Conservation (phyloP, 2,329 filamentous ascomycete species). For the Thielaviopsis punctulata region DNA sequence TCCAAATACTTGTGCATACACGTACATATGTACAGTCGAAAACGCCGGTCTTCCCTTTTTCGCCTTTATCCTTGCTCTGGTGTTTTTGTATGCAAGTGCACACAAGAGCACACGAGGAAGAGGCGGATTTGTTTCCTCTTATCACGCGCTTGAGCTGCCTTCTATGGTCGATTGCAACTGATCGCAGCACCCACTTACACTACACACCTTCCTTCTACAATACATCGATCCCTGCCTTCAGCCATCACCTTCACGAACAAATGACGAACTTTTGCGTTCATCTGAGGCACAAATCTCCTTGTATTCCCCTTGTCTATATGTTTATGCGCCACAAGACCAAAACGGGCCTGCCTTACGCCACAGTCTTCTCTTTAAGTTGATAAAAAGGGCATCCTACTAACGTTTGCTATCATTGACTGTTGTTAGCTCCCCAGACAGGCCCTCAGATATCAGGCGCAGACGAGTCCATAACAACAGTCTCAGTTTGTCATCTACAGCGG, state of each 20-base stretch:
- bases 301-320: background rate
- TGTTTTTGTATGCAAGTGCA: background rate
- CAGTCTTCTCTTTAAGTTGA: background rate
- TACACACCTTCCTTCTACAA: background rate
- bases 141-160: background rate
- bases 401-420: slow-evolving; percentile 13
- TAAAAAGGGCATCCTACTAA: background rate
- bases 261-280: background rate
- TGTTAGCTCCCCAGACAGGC: slow-evolving; percentile 38
- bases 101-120: background rate
- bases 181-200: background rate
- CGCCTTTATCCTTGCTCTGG: background rate
- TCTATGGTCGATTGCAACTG: no score
- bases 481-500: slow-evolving; percentile 43
- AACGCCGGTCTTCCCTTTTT: background rate
- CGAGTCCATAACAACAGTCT: slow-evolving; percentile 38
- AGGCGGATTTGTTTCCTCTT: background rate
- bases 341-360: background rate
- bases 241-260: background rate
- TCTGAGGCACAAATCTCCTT: background rate
- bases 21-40: no score
- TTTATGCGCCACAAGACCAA: background rate
- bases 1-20: no score
- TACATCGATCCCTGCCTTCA: background rate
- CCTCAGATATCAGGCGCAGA: slow-evolving; percentile 33